A percentile compares a stretch with the other conserved stretches of the same genome.
Conservation (phyloP, 1,284 basidiomycete species). For the Moesziomyces sp. region DNA sequence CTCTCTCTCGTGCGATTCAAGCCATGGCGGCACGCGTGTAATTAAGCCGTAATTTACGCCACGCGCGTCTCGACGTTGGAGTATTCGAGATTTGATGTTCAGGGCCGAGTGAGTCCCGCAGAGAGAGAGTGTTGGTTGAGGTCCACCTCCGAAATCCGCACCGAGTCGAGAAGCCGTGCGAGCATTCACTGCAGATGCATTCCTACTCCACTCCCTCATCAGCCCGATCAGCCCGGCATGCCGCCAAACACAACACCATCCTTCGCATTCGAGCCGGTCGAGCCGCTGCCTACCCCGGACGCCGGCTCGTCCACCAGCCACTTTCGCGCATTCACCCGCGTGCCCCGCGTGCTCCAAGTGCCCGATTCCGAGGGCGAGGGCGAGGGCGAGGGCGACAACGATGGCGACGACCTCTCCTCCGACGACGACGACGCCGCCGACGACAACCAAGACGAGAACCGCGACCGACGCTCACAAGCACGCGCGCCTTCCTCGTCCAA, state of each 20-base stretch:
- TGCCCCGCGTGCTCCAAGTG: constrained; percentile 18
- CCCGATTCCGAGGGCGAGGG: constrained; percentile 37
- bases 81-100: too few species aligned
- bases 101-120: background rate
- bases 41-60: constrained; percentile 44
- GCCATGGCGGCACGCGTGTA: background rate
- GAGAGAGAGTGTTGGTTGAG: constrained; percentile 17
- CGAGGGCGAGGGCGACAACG: constrained; percentile 6
- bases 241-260: constrained; percentile 5
- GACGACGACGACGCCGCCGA: constrained; percentile 11
- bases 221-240: background rate
- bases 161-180: too few species aligned
- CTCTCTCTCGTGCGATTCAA: constrained; percentile 25
- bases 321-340: constrained; percentile 35
- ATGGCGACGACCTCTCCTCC: too few species aligned
- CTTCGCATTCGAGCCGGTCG: constrained; percentile 34
- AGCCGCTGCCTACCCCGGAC: constrained; percentile 16
- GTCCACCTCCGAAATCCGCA: constrained; percentile 1
- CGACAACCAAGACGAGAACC: constrained; percentile 27
- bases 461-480: constrained; percentile 16
- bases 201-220: too few species aligned
- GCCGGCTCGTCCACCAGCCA: constrained; percentile 27
- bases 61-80: constrained; percentile 3
- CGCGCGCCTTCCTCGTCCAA: constrained; percentile 22
- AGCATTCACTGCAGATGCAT: too few species aligned